These are phyloP conservation scores for Endocalyx cinctus DNA, from an alignment of 2,329 filamentous ascomycete species.

Conservation along the genomic window DNA sequence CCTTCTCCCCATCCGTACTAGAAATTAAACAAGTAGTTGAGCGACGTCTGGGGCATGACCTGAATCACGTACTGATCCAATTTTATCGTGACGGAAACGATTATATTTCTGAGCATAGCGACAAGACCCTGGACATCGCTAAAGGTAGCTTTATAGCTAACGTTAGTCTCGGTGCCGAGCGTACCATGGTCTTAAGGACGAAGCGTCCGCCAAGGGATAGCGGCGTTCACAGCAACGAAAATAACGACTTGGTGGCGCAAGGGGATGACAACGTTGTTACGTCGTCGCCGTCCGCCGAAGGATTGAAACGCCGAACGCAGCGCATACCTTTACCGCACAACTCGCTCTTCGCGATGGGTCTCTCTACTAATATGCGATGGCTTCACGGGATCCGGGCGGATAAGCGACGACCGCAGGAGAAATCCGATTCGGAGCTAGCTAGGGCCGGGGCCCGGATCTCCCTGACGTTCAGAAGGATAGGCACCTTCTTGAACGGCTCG, in stretches of 20 bases:
- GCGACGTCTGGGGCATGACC: constrained; percentile 64
- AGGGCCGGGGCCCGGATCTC: constrained; percentile 78
- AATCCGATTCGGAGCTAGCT: constrained; percentile 64
- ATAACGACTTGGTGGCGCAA: constrained; percentile 6
- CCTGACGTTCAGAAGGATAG: constrained; percentile 85
- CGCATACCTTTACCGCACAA: constrained; percentile 79
- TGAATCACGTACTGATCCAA: constrained; percentile 93
- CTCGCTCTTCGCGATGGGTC: constrained; percentile 78
- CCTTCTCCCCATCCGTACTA: constrained; percentile 71
- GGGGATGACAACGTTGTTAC: constrained; percentile 16
- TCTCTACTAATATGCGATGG: constrained; percentile 79
- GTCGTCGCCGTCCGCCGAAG: constrained; percentile 10
- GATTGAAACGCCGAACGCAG: constrained; percentile 50
- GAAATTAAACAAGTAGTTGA: constrained; percentile 67
- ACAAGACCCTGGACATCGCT: constrained; percentile 91
- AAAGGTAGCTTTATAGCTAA: constrained; percentile 82
- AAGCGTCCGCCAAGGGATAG: constrained; percentile 51
- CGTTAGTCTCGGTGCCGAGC: constrained; percentile 84
- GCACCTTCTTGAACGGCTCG: constrained; percentile 71
- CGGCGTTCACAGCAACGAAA: too few species aligned
- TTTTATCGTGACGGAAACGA: constrained; percentile 85
- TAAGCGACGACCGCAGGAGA: constrained; percentile 66
- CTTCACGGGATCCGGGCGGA: constrained; percentile 89
- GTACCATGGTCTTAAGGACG: constrained; percentile 84
- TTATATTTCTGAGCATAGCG: constrained; percentile 93